Evolutionary conservation across 2,329 filamentous ascomycete species (phyloP), one percentile per base, ranked within the genome.

Genomic region (Fusarium goolgardi): DNA sequence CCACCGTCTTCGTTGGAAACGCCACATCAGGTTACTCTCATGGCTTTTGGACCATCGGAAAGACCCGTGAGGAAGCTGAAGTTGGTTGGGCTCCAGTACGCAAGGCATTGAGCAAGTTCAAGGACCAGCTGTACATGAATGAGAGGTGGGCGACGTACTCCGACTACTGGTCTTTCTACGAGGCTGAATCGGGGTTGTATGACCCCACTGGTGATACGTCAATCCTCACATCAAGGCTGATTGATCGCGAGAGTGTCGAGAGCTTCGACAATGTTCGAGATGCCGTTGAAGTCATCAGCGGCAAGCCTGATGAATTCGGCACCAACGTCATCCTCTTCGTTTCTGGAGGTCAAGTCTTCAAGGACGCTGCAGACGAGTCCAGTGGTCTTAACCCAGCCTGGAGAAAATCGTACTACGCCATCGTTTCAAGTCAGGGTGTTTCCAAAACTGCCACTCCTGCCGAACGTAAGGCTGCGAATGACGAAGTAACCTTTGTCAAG

Each of bases 101-200:
- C 5, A 43, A 46, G 21, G 55, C 47, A 2, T 4, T 68, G 21
- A 25, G 52, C 1, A 62, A 51, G 27, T 69, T 45, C 25, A 27
- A 68, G 16, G 55, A 52, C 0, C 68, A 65, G 35, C 65, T 68
- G 3, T 65, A 20, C 4, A 65, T 69, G 6, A 47, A 65, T 18
- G 65, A 68, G 31, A 68, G 18, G 18, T 68, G 65, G 65, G 25
- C 47, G 0, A 68, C 55, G 2, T 68, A 69, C 11, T 13, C 65
- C 0, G 60, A 68, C 20, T 68, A 68, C 27, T 68, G 65, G 65
- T 68, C 65, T 0, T 68, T 68, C 13, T 68, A 68, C 3, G 18
- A 58, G 1, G 35, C 60, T 0, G 65, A 68, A 10, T 68, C 65
- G 6, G 65, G 65, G 0, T 5, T 68, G 1, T 61, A 68, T 1